phyloP scores from a whole-genome alignment of 768 basidiomycete genomes.

The Tremella yokohamensis region DNA sequence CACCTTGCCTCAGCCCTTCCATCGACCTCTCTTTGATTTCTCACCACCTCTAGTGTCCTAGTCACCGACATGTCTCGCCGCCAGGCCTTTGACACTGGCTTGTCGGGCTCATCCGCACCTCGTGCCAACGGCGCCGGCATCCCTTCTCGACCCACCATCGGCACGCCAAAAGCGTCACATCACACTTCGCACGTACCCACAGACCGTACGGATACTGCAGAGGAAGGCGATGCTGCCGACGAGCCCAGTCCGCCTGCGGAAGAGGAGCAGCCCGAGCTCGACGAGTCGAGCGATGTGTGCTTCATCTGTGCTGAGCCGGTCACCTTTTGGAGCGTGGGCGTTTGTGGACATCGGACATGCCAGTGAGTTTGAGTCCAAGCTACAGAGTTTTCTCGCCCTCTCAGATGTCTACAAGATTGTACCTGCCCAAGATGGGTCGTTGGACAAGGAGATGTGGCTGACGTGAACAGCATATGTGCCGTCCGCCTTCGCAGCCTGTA shows the following conservation, averaged over 20 bases:
- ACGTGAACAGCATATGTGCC: conserved; percentile 62
- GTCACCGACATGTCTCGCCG: conserved; percentile 23
- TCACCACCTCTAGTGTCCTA: not conserved
- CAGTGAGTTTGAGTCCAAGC: conserved; percentile 54
- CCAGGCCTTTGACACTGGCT: conserved; percentile 24
- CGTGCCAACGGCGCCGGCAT: not conserved
- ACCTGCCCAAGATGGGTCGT: not conserved
- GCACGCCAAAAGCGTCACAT: not conserved
- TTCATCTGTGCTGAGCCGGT: conserved; percentile 95
- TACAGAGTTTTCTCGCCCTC: not conserved
- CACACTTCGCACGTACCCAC: conserved; percentile 11
- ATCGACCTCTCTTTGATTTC: not conserved
- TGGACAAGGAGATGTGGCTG: conserved; percentile 3
- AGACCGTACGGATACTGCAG: conserved; percentile 5
- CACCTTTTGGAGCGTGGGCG: conserved; percentile 80
- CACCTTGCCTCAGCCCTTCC: not conserved
- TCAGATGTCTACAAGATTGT: not conserved
- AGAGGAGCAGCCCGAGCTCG: conserved; percentile 15
- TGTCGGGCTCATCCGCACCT: conserved; percentile 9
- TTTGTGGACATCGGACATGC: conserved; percentile 92
- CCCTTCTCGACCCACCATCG: not conserved
- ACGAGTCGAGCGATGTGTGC: conserved; percentile 54
- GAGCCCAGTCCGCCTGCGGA: not conserved
- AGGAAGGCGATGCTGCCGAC: conserved; percentile 10
- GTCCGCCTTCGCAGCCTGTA: conserved; percentile 83